A percentile compares a stretch with the other conserved stretches of the same genome.
Evolutionary conservation across 805 yeast genomes (phyloP).

Genomic region (Candida odintsovae): DNA sequence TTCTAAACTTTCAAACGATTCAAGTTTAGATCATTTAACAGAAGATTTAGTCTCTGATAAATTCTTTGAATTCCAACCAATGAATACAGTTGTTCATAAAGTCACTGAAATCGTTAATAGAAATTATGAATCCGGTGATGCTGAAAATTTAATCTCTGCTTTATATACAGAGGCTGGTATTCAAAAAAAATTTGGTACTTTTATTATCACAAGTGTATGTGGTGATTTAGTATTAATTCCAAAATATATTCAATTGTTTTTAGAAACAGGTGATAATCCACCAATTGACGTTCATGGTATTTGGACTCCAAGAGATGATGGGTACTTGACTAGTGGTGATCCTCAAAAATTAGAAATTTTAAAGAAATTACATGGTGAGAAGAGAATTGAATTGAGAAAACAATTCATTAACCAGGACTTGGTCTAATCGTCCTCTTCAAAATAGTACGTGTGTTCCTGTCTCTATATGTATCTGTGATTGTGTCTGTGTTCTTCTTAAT

Average conservation of each 20-base stretch:
- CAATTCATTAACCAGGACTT: constrained; percentile 32
- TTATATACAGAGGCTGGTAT: constrained; percentile 38
- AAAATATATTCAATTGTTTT: constrained; percentile 34
- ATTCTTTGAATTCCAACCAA: constrained; percentile 30
- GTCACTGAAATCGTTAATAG: constrained; percentile 34
- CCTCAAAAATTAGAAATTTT: constrained; percentile 29
- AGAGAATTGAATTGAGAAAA: constrained; percentile 36
- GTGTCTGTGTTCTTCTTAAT: too few relatives aligned
- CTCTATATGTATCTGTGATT: background rate
- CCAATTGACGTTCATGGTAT: constrained; percentile 39
- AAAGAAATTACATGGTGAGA: constrained; percentile 33
- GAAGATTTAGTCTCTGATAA: constrained; percentile 29
- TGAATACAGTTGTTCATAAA: constrained; percentile 28
- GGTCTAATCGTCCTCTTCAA: constrained; percentile 13
- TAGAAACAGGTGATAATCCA: constrained; percentile 36
- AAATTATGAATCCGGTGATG: constrained; percentile 36
- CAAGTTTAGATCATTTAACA: constrained; percentile 28
- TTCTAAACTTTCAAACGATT: constrained; percentile 9
- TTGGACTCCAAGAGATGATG: constrained; percentile 41
- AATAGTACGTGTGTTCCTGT: constrained; percentile 2
- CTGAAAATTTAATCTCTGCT: constrained; percentile 36
- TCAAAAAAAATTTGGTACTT: constrained; percentile 35
- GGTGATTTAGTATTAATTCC: constrained; percentile 40
- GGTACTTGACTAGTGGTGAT: constrained; percentile 27
- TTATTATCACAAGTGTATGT: constrained; percentile 35